Percentiles rank a stretch among this genome's conserved stretches.
phyloP scores from a whole-genome alignment of 345 rosid species.

The Citrus glauca region DNA sequence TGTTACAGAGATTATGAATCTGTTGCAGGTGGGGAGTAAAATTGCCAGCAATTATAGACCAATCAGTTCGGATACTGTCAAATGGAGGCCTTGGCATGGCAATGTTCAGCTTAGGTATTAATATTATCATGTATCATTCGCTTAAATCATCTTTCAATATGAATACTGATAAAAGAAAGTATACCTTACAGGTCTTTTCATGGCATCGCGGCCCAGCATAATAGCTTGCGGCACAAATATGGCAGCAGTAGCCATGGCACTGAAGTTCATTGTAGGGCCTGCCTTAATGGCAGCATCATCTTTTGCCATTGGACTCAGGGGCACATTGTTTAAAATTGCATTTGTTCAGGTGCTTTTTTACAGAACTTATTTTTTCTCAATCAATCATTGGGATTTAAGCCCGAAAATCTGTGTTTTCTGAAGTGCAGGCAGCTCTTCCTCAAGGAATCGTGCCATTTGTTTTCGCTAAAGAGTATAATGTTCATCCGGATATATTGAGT shows the following conservation, averaged over 20 bases:
- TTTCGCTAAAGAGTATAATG: constrained; percentile 80
- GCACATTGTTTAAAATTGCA: constrained; percentile 46
- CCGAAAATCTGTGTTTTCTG: neutral
- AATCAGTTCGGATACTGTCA: constrained; percentile 65
- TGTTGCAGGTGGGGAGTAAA: constrained; percentile 57
- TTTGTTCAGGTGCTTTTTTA: constrained; percentile 56
- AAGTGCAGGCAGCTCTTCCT: constrained; percentile 80
- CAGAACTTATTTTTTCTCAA: neutral
- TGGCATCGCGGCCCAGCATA: constrained; percentile 64
- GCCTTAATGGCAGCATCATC: constrained; percentile 69
- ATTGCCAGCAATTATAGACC: constrained; percentile 57
- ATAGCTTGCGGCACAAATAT: constrained; percentile 68
- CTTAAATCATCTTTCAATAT: neutral
- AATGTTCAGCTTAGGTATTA: constrained; percentile 88
- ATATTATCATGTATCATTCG: constrained; percentile 25
- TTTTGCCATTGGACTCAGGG: constrained; percentile 40
- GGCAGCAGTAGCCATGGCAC: constrained; percentile 47
- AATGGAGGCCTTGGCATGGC: constrained; percentile 97
- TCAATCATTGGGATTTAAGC: neutral
- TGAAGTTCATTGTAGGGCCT: constrained; percentile 70
- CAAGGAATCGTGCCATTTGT: constrained; percentile 92
- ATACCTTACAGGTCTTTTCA: constrained; percentile 62
- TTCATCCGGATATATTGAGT: constrained; percentile 74
- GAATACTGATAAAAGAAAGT: neutral
- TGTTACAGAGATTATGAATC: neutral